A percentile compares a stretch with the other conserved stretches of the same genome.
Conservation (phyloP, 257 asterid species). For the Perilla frutescens region DNA sequence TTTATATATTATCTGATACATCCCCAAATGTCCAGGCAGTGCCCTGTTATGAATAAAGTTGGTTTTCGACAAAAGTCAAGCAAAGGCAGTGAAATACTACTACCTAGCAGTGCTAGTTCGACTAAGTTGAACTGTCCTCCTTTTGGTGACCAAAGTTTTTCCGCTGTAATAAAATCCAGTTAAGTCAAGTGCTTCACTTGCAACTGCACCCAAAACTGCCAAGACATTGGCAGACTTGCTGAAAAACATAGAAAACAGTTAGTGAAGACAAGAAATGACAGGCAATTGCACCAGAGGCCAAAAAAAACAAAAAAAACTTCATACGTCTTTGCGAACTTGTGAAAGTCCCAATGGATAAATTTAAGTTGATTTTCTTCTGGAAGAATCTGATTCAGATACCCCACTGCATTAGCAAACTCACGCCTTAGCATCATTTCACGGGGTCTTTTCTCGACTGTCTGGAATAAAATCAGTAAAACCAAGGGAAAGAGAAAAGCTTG, state of each 20-base stretch:
- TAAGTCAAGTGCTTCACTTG: constrained; percentile 95
- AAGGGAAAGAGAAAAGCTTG: not conserved
- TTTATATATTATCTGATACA: not conserved
- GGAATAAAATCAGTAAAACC: constrained; percentile 35
- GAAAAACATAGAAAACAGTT: constrained; percentile 42
- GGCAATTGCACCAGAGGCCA: constrained; percentile 2
- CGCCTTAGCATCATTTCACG: constrained; percentile 99
- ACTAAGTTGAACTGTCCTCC: constrained; percentile 59
- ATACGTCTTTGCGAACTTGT: constrained; percentile 98
- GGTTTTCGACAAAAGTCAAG: constrained; percentile 10
- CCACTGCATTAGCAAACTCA: constrained; percentile 94
- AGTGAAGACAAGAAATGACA: constrained; percentile 36
- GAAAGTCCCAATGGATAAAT: constrained; percentile 98
- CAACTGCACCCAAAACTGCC: constrained; percentile 98
- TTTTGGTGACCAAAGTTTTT: constrained; percentile 66
- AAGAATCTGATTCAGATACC: constrained; percentile 93
- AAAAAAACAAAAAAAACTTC: constrained; percentile 6
- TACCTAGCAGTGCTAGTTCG: constrained; percentile 92
- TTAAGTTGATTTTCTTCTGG: constrained; percentile 79
- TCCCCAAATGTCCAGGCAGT: not conserved
- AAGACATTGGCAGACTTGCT: constrained; percentile 99
- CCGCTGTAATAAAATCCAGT: constrained; percentile 96
- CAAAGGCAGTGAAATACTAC: constrained; percentile 25
- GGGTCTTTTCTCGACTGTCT: constrained; percentile 98
- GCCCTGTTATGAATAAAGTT: not conserved